Evolutionary conservation across 805 yeast genomes (phyloP).

Genomic region (Saccharomycopsis sp.): DNA sequence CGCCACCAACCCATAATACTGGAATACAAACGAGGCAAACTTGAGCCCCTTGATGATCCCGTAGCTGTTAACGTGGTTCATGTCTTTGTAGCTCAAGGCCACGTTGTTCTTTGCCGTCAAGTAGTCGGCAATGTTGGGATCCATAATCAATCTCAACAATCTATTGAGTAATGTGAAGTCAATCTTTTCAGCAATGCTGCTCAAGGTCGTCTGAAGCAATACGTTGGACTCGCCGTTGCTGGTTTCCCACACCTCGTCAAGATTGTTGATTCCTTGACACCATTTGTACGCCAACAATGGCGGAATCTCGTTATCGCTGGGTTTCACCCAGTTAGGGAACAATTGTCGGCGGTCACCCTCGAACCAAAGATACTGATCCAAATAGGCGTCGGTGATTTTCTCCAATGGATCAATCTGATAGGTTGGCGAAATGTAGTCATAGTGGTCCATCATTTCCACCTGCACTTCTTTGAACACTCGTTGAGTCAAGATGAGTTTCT

Average conservation of each 20-base stretch:
- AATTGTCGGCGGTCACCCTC: slow-evolving; percentile 81
- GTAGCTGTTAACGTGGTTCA: slow-evolving; percentile 84
- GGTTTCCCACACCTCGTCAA: slow-evolving; percentile 72
- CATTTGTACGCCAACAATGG: slow-evolving; percentile 88
- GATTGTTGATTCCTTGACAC: slow-evolving; percentile 83
- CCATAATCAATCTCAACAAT: slow-evolving; percentile 69
- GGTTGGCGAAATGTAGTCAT: slow-evolving; percentile 75
- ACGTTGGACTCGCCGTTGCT: slow-evolving; percentile 70
- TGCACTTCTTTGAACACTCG: slow-evolving; percentile 86
- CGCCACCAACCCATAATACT: slow-evolving; percentile 77
- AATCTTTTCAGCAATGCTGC: slow-evolving; percentile 70
- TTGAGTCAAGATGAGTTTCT: slow-evolving; percentile 74
- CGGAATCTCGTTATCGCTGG: slow-evolving; percentile 88
- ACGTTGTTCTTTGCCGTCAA: slow-evolving; percentile 87
- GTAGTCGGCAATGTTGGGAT: slow-evolving; percentile 89
- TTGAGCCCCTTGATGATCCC: slow-evolving; percentile 87
- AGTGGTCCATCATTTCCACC: slow-evolving; percentile 85
- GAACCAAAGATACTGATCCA: slow-evolving; percentile 94
- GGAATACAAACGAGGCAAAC: slow-evolving; percentile 82
- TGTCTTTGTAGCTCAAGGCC: slow-evolving; percentile 76
- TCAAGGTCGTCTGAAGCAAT: slow-evolving; percentile 67
- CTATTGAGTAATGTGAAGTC: slow-evolving; percentile 84
- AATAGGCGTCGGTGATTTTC: slow-evolving; percentile 90
- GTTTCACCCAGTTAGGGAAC: slow-evolving; percentile 95
- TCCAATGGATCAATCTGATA: slow-evolving; percentile 86